A percentile compares a stretch with the other conserved stretches of the same genome.
phyloP scores from a whole-genome alignment of 805 yeast genomes.

The Ogataea nakhonphanomensis region DNA sequence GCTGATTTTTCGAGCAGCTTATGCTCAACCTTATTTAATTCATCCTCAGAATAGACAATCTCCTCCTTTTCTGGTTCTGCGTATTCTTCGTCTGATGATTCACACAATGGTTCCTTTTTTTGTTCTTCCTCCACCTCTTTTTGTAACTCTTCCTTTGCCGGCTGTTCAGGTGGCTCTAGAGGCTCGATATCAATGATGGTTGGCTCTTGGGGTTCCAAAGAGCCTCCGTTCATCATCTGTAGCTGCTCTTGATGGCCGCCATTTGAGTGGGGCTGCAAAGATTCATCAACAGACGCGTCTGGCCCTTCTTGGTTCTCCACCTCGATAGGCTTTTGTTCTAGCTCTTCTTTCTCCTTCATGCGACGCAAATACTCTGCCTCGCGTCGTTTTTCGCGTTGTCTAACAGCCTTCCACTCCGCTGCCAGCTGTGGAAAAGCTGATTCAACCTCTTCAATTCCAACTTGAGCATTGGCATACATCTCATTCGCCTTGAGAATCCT shows the following conservation, averaged over 20 bases:
- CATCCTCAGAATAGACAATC: slow-evolving; percentile 33
- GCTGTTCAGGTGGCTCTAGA: slow-evolving; percentile 14
- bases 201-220: slow-evolving; percentile 6
- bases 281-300: too few species aligned
- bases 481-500: slow-evolving; percentile 79
- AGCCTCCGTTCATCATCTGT: slow-evolving; percentile 17
- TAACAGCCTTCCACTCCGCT: slow-evolving; percentile 71
- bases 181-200: slow-evolving; percentile 9
- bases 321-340: neutral
- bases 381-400: slow-evolving; percentile 59
- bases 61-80: slow-evolving; percentile 23
- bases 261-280: neutral
- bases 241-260: slow-evolving; percentile 12
- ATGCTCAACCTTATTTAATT: slow-evolving; percentile 28
- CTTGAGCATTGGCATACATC: slow-evolving; percentile 94
- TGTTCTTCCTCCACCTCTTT: slow-evolving; percentile 14
- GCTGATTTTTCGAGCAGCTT: slow-evolving; percentile 38
- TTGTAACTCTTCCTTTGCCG: slow-evolving; percentile 12
- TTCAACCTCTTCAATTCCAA: slow-evolving; percentile 87
- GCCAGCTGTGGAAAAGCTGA: slow-evolving; percentile 59
- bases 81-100: slow-evolving; percentile 20
- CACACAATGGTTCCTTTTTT: slow-evolving; percentile 7
- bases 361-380: slow-evolving; percentile 42
- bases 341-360: slow-evolving; percentile 20
- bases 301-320: neutral